Evolutionary conservation across 306 rosid species (phyloP), one percentile per base, ranked within the genome.

Genomic region (Glycine latifolia): DNA sequence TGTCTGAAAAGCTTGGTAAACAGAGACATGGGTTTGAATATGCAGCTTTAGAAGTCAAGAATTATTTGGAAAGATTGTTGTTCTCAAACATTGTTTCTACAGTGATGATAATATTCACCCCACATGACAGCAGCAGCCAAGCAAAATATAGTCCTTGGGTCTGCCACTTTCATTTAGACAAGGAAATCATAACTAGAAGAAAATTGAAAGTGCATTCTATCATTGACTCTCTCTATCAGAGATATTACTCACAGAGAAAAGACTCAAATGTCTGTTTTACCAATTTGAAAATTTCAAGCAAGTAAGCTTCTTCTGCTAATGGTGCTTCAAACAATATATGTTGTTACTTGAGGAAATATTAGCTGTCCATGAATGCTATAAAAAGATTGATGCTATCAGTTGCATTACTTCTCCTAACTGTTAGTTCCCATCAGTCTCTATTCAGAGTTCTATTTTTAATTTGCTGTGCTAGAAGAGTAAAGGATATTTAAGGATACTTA

Each of bases 41-140:
- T 87, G 99, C 92, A 83, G 90, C 98, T 47, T 80, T 93, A 76
- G 97, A 91, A 81, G 85, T 92, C 41, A 93, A 91, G 86, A 87
- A 85, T 77, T 86, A 92, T 87, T 88, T 96, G 90, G 97, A 93
- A 91, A 84, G 91, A 80, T 52, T 93, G 78, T 74, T 68, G 44
- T 85, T 96, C 87, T 90, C 94, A 47, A 84, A 88, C 50, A 74
- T 96, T 62, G 92, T 93, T 62, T 92, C 97, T 55, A 84, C 87
- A 49, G 90, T 87, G 82, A 87, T 91, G 98, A 91, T 93, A 83
- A 84, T 87, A 77, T 93, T 77, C 87, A 84, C 92, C 62, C 88
- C 91, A 16, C 87, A 82, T 65, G 82, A 82, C 79, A 0, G 26
- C 43, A 49, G 85, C 59, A 70, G 69, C 82, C 83, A 76, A 44